Conservation (phyloP, 768 basidiomycete genomes). For the Favolaschia claudopus region DNA sequence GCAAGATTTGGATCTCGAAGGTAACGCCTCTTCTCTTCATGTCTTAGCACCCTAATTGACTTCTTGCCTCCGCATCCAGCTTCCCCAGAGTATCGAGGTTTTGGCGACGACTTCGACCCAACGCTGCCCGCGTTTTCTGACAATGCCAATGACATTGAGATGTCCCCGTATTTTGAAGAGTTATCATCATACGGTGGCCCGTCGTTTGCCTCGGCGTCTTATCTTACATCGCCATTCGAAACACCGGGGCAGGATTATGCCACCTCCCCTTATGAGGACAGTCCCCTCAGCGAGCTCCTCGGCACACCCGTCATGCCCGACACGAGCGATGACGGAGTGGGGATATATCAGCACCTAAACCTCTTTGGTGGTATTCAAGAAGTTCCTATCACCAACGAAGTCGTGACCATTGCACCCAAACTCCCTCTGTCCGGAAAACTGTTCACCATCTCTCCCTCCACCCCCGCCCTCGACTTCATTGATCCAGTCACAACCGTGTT, state of each 20-base stretch:
- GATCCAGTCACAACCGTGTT: constrained; percentile 21
- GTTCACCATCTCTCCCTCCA: constrained; percentile 21
- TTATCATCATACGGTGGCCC: background rate
- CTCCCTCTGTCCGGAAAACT: constrained; percentile 5
- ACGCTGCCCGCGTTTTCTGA: constrained; percentile 20
- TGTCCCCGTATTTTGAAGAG: constrained; percentile 17
- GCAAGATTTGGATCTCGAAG: constrained; percentile 20
- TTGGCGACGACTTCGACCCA: constrained; percentile 22
- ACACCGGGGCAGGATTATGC: constrained; percentile 26
- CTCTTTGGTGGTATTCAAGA: constrained; percentile 25
- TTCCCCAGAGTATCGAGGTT: constrained; percentile 26
- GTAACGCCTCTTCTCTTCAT: constrained; percentile 10
- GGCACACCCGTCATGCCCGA: constrained; percentile 18
- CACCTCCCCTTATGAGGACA: constrained; percentile 25
- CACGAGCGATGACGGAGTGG: constrained; percentile 18
- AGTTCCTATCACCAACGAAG: constrained; percentile 12
- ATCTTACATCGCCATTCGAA: constrained; percentile 26
- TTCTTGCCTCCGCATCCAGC: constrained; percentile 3
- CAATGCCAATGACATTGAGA: background rate
- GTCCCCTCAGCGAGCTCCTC: constrained; percentile 27
- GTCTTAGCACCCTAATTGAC: background rate
- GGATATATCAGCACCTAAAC: constrained; percentile 14
- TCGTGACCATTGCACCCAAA: constrained; percentile 8
- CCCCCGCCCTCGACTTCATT: constrained; percentile 15
- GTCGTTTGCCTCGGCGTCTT: constrained; percentile 17